Evolutionary conservation across 2,329 filamentous ascomycete genomes (phyloP).

Genomic region (Apiospora hydei): DNA sequence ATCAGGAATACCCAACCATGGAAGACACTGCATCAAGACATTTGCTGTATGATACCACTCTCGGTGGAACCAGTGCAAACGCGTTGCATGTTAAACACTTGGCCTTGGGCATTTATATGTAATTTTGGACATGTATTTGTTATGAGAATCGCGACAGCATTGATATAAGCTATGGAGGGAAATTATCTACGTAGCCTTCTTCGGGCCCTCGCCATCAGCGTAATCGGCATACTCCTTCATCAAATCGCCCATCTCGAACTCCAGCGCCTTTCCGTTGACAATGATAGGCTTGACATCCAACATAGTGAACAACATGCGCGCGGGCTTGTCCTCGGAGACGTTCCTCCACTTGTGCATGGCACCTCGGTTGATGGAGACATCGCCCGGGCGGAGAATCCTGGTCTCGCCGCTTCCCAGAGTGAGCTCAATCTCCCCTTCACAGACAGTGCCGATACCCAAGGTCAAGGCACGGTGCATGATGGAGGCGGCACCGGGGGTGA

Average conservation of each 20-base stretch:
- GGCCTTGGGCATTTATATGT: no score
- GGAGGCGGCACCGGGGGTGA: conserved; percentile 46
- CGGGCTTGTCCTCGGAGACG: conserved; percentile 44
- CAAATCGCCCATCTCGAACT: conserved; percentile 33
- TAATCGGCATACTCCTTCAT: conserved; percentile 36
- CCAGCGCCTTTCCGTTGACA: conserved; percentile 28
- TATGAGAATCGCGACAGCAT: no score
- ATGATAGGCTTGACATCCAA: conserved; percentile 33
- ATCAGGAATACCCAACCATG: no score
- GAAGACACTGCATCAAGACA: no score
- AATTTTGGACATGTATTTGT: no score
- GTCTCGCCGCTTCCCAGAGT: conserved; percentile 49
- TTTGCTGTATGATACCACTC: no score
- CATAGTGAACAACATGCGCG: conserved; percentile 46
- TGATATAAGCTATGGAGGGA: no score
- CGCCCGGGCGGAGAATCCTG: conserved; percentile 48
- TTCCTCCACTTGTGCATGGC: conserved; percentile 51
- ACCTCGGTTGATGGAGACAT: conserved; percentile 54
- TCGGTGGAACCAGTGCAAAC: no score
- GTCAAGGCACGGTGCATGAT: conserved; percentile 53
- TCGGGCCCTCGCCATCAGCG: conserved; percentile 21
- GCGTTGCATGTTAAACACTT: no score
- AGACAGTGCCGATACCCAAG: conserved; percentile 54
- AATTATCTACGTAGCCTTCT: no score
- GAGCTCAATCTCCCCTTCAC: conserved; percentile 52